Evolutionary conservation across 2,329 filamentous ascomycete genomes (phyloP).

Genomic region (Clonostachys rosea): DNA sequence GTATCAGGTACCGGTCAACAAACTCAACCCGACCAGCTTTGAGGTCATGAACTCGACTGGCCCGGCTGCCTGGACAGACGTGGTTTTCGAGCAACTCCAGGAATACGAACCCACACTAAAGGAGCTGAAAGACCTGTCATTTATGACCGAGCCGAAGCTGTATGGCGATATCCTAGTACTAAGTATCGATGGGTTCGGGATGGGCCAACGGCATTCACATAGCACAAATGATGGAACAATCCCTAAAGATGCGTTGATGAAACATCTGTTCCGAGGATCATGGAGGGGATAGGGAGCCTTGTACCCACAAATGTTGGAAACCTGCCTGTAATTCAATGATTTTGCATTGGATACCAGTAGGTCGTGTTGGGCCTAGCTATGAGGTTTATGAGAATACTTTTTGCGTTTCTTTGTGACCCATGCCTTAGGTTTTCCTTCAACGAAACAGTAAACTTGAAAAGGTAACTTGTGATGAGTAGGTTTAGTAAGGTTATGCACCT

Average conservation of each 20-base stretch:
- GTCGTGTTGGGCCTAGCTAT: too few relatives aligned
- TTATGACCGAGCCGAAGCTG: constrained; percentile 6
- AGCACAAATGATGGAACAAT: constrained; percentile 15
- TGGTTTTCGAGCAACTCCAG: constrained; percentile 18
- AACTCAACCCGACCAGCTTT: constrained; percentile 12
- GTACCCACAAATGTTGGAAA: too few relatives aligned
- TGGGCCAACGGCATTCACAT: constrained; percentile 15
- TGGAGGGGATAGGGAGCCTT: too few relatives aligned
- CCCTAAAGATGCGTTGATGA: constrained; percentile 3
- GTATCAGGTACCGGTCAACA: not conserved
- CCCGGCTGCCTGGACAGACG: constrained; percentile 21
- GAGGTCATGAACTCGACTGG: constrained; percentile 23
- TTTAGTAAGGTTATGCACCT: too few relatives aligned
- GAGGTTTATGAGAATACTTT: too few relatives aligned
- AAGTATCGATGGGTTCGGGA: constrained; percentile 15
- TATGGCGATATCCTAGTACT: constrained; percentile 12
- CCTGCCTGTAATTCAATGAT: too few relatives aligned
- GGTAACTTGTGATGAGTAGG: too few relatives aligned
- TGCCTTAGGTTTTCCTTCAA: too few relatives aligned
- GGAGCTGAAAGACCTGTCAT: constrained; percentile 2
- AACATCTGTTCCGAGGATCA: too few relatives aligned
- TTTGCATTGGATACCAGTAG: too few relatives aligned
- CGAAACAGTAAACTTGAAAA: too few relatives aligned
- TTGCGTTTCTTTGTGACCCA: too few relatives aligned
- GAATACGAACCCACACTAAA: constrained; percentile 9